phyloP scores from a whole-genome alignment of 2,329 filamentous ascomycete genomes.

The Pseudopithomyces chartarum region DNA sequence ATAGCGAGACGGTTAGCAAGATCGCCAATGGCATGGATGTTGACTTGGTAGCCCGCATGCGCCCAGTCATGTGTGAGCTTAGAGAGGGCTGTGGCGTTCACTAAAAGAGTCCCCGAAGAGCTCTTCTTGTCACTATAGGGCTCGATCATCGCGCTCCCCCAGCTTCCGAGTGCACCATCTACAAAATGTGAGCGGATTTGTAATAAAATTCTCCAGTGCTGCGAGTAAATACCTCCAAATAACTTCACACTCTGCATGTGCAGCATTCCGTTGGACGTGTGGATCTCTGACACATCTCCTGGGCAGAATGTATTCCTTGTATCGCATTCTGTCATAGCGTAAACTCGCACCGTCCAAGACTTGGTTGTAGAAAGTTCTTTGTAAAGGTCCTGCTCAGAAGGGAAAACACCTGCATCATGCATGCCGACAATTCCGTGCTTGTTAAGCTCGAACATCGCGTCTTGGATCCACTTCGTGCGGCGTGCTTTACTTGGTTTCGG shows the following conservation, averaged over 20 bases:
- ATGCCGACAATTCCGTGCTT: conserved; percentile 70
- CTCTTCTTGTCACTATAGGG: conserved; percentile 69
- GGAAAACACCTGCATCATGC: conserved; percentile 69
- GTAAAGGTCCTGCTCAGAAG: conserved; percentile 61
- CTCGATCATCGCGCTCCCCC: conserved; percentile 74
- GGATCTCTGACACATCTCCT: conserved; percentile 53
- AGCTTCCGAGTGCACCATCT: conserved; percentile 73
- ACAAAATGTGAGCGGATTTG: conserved; percentile 19
- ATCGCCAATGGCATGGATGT: conserved; percentile 75
- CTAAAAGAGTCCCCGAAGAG: conserved; percentile 67
- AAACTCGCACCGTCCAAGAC: conserved; percentile 67
- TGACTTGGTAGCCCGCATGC: conserved; percentile 67
- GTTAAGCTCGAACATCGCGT: conserved; percentile 67
- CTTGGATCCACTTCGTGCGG: conserved; percentile 60
- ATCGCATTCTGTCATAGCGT: conserved; percentile 71
- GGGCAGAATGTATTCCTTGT: conserved; percentile 69
- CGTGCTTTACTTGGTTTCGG: conserved; percentile 60
- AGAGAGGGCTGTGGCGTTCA: conserved; percentile 65
- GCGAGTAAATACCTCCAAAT: conserved; percentile 61
- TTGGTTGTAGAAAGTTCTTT: conserved; percentile 56
- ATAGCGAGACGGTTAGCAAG: conserved; percentile 68
- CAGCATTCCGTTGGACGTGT: conserved; percentile 56
- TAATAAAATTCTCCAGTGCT: too few species aligned
- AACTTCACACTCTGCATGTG: conserved; percentile 69
- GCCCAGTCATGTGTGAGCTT: conserved; percentile 64